Conservation (phyloP, 306 rosid genomes). For the Cyclanthera cordifolia region DNA sequence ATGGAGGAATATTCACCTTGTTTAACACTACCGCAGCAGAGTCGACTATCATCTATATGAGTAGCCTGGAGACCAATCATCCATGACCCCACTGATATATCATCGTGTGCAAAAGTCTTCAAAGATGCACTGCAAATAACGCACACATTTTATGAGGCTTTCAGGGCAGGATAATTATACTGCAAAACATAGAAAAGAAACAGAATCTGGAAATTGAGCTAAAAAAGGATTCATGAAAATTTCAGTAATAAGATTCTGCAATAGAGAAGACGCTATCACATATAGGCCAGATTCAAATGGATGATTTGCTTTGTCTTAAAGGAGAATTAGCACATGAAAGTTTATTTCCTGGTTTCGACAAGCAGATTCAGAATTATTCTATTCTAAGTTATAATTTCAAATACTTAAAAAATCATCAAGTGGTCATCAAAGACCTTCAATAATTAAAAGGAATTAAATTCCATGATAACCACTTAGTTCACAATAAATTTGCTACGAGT, state of each 20-base stretch:
- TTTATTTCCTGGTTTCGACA: neutral
- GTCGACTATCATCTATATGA: constrained; percentile 80
- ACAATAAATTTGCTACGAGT: too few species aligned
- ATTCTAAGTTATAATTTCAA: neutral
- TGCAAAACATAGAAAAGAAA: neutral
- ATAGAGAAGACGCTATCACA: neutral
- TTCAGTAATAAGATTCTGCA: neutral
- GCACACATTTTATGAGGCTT: neutral
- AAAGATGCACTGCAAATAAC: constrained; percentile 61
- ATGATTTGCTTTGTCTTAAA: neutral
- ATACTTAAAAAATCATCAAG: too few species aligned
- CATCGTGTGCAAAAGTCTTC: constrained; percentile 81
- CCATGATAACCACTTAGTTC: too few species aligned
- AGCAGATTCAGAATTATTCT: neutral
- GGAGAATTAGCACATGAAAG: neutral
- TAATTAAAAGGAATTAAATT: too few species aligned
- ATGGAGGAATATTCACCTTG: constrained; percentile 47
- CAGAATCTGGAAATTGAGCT: neutral
- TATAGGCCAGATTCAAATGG: neutral
- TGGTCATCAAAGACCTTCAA: too few species aligned
- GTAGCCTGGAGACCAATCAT: constrained; percentile 93
- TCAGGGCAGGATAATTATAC: neutral
- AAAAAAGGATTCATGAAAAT: neutral
- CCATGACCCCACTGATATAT: constrained; percentile 88
- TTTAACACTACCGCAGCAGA: constrained; percentile 76